Conservation (phyloP, 2,329 filamentous ascomycete species). For the Botrytis fabae region DNA sequence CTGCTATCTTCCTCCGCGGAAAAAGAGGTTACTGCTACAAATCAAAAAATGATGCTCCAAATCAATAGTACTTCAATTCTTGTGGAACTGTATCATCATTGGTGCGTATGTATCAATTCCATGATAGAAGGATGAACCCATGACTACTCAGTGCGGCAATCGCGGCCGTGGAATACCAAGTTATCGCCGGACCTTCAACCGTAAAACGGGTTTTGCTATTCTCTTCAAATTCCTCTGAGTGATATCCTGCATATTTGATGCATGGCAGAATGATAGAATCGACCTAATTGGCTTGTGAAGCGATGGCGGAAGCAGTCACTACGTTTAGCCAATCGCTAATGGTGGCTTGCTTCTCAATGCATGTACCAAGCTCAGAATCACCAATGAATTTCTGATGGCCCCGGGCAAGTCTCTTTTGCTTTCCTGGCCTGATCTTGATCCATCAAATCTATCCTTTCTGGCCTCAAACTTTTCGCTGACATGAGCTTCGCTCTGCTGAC, state of each 20-base stretch:
- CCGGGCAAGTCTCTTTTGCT: no score
- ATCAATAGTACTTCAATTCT: not conserved
- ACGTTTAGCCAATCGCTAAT: not conserved
- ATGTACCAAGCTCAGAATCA: not conserved
- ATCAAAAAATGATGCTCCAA: not conserved
- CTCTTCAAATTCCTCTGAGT: not conserved
- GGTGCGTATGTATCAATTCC: not conserved
- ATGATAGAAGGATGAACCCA: not conserved
- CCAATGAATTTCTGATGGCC: not conserved
- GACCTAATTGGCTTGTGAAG: not conserved
- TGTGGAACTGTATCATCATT: not conserved
- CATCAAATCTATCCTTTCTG: not conserved
- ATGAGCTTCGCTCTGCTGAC: slow-evolving; percentile 17
- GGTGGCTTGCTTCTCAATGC: not conserved
- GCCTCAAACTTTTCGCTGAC: slow-evolving; percentile 4
- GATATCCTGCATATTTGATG: not conserved
- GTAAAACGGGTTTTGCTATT: not conserved
- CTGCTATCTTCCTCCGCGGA: not conserved
- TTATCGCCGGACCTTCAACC: not conserved
- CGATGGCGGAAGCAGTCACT: not conserved
- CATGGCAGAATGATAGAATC: not conserved
- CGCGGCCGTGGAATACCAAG: not conserved
- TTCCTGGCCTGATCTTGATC: not conserved
- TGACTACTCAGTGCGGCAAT: not conserved
- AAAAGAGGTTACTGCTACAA: not conserved